These are phyloP conservation scores for Malassezia restricta DNA, from an alignment of 1,284 basidiomycete genomes.

Conservation along the genomic window DNA sequence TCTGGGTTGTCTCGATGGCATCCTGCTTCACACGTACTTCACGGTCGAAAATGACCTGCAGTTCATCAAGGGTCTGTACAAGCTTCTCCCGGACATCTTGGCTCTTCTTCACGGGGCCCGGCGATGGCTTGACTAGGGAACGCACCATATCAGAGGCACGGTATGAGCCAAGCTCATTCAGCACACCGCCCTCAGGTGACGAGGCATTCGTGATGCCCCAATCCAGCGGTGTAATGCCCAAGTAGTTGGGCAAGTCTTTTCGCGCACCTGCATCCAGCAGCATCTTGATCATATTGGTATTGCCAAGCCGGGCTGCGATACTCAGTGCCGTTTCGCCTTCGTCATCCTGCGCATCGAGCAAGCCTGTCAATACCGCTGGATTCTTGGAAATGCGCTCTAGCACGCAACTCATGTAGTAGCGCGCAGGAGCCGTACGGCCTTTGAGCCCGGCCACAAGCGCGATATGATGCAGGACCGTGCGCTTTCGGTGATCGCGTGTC, in stretches of 20 bases:
- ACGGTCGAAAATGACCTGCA: conserved; percentile 68
- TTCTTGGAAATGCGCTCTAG: conserved; percentile 51
- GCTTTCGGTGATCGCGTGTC: conserved; percentile 77
- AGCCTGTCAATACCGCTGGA: conserved; percentile 47
- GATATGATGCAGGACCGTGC: conserved; percentile 87
- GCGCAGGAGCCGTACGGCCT: conserved; percentile 67
- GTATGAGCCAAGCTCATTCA: conserved; percentile 24
- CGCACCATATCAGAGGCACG: conserved; percentile 56
- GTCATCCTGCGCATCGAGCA: conserved; percentile 86
- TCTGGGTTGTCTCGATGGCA: conserved; percentile 68
- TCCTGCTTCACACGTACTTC: conserved; percentile 82
- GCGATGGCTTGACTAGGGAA: conserved; percentile 37
- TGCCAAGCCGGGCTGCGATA: conserved; percentile 86
- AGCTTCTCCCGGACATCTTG: conserved; percentile 65
- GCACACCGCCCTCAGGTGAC: conserved; percentile 17
- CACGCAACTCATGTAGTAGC: conserved; percentile 83
- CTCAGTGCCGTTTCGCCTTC: conserved; percentile 94
- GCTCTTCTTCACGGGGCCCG: conserved; percentile 65
- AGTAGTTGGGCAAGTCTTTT: conserved; percentile 76
- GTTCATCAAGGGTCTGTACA: conserved; percentile 53
- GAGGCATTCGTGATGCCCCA: conserved; percentile 52
- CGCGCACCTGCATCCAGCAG: conserved; percentile 88
- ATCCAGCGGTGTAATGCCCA: conserved; percentile 81
- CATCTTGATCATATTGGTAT: conserved; percentile 71
- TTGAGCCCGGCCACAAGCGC: conserved; percentile 79